These are phyloP conservation scores for Chalciporus sphaerocephalus DNA, from an alignment of 768 basidiomycete species.

Conservation along the genomic window DNA sequence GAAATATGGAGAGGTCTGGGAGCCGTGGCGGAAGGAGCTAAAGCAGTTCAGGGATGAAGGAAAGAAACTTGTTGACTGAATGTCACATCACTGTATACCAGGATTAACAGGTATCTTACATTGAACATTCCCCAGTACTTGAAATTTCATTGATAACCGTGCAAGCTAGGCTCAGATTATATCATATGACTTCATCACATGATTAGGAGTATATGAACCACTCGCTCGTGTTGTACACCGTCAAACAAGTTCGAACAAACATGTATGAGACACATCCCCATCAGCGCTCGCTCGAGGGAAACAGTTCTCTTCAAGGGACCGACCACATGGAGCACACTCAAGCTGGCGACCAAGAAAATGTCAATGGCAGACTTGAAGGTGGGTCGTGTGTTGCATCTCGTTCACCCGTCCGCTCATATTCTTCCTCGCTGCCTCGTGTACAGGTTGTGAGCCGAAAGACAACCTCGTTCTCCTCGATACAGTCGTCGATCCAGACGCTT, in stretches of 20 bases:
- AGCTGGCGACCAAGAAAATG: constrained; percentile 15
- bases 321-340: constrained; percentile 14
- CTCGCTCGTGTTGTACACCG: not conserved
- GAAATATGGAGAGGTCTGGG: constrained; percentile 86
- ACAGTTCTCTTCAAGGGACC: constrained; percentile 12
- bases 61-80: constrained; percentile 45
- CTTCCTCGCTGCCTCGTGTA: not conserved
- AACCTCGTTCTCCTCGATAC: constrained; percentile 24
- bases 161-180: not conserved
- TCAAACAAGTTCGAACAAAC: not conserved
- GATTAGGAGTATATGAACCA: not conserved
- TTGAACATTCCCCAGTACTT: no score
- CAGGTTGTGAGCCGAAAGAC: constrained; percentile 15
- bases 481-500: constrained; percentile 32
- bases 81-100: not conserved
- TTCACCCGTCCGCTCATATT: not conserved
- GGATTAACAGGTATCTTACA: not conserved
- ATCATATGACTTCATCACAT: constrained; percentile 16
- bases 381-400: not conserved
- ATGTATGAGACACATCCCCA: constrained; percentile 13
- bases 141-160: no score
- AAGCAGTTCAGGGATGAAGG: constrained; percentile 72
- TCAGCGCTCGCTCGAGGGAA: constrained; percentile 20
- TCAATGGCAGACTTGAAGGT: constrained; percentile 21
- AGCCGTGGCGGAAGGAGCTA: constrained; percentile 80